phyloP scores from a whole-genome alignment of 1,284 basidiomycete species.

The Irpex sp. region DNA sequence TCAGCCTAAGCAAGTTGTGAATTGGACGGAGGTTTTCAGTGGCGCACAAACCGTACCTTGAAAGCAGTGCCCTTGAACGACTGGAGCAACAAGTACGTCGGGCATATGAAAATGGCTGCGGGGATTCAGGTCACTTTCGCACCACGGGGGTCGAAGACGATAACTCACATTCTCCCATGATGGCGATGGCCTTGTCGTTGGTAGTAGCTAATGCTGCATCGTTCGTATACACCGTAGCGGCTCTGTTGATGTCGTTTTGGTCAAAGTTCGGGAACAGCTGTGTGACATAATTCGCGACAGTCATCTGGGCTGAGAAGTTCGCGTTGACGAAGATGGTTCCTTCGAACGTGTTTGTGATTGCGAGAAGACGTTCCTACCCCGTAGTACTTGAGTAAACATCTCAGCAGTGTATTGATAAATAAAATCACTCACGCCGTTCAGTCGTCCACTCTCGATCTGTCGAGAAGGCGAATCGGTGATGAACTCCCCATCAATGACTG shows the following conservation, averaged over 20 bases:
- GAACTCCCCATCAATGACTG: not conserved
- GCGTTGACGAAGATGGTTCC: not conserved
- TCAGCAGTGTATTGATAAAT: too few species aligned
- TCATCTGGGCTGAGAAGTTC: not conserved
- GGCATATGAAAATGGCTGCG: not conserved
- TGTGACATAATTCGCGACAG: not conserved
- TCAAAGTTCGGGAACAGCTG: not conserved
- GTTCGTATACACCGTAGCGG: not conserved
- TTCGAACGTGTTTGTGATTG: not conserved
- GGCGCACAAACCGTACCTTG: not conserved
- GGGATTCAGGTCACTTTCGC: not conserved
- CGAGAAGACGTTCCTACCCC: not conserved
- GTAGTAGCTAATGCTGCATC: not conserved
- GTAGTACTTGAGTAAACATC: too few species aligned
- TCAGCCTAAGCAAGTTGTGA: not conserved
- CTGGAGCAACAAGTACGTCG: not conserved
- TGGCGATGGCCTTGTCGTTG: not conserved
- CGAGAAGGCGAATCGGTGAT: not conserved
- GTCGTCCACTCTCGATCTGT: not conserved
- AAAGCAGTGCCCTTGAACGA: not conserved
- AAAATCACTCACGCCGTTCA: not conserved
- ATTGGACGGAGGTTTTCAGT: not conserved
- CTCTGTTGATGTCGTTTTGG: not conserved
- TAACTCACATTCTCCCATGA: not conserved
- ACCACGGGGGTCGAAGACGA: not conserved